Percentiles rank a stretch among this genome's conserved stretches.
Evolutionary conservation across 1,139 yeast genomes (phyloP).

Genomic region (Debaryomycetaceae sp.): DNA sequence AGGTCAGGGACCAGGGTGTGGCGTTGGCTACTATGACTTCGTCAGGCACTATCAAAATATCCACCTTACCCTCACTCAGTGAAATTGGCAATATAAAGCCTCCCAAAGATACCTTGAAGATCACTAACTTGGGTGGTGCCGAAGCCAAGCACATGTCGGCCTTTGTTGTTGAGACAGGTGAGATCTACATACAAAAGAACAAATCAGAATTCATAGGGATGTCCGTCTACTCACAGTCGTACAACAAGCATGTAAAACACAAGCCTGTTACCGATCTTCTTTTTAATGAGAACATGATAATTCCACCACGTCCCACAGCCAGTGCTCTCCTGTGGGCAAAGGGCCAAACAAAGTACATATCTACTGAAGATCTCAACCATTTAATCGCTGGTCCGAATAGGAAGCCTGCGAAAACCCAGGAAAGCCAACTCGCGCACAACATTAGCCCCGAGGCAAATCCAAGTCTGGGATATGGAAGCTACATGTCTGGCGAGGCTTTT

Average conservation of each 20-base stretch:
- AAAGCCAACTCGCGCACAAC: slow-evolving; percentile 55
- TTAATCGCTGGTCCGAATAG: slow-evolving; percentile 62
- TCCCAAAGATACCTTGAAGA: slow-evolving; percentile 22
- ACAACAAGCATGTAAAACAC: slow-evolving; percentile 20
- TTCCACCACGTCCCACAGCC: slow-evolving; percentile 79
- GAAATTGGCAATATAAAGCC: slow-evolving; percentile 37
- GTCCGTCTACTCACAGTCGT: slow-evolving; percentile 39
- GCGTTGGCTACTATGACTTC: slow-evolving; percentile 34
- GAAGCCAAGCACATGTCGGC: slow-evolving; percentile 22
- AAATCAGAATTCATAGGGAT: slow-evolving; percentile 49
- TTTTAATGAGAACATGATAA: slow-evolving; percentile 56
- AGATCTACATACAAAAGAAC: slow-evolving; percentile 58
- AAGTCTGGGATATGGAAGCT: slow-evolving; percentile 26
- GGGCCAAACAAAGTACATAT: slow-evolving; percentile 59
- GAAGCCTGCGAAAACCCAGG: slow-evolving; percentile 50
- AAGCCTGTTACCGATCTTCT: slow-evolving; percentile 43
- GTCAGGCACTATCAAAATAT: slow-evolving; percentile 38
- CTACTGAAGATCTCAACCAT: slow-evolving; percentile 55
- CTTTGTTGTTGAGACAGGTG: slow-evolving; percentile 64
- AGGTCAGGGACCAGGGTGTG: slow-evolving; percentile 28
- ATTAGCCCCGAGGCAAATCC: slow-evolving; percentile 49
- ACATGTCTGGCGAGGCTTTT: slow-evolving; percentile 12
- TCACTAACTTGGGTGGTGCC: slow-evolving; percentile 9
- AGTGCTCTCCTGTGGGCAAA: slow-evolving; percentile 85
- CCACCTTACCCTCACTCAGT: slow-evolving; percentile 36